Base-by-base conservation (phyloP, 129 eudicot species). In the Lactuca sativa region DNA sequence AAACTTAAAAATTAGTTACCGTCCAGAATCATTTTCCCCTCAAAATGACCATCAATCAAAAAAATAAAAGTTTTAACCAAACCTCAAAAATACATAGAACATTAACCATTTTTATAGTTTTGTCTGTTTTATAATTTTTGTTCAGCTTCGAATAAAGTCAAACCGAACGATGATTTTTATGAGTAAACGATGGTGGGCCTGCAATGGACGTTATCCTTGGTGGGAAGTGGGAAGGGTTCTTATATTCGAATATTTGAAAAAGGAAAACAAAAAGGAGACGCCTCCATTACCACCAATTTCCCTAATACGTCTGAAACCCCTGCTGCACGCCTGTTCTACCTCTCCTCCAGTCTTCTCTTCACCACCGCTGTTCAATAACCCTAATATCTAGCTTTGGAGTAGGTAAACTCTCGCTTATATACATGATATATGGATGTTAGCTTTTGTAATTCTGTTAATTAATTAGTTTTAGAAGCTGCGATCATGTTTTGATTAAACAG, bases 121-220 rank as follows among this genome's bases (percentile, higher is more conserved):
- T 21, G 21, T 21, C 21, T 21, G 21, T 21, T 38, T 38, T 9
- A 47, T 10, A 10, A n/a, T 11, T 11, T 12, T 47, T 47, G 52
- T 47, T 11, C 15, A 0, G 15, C 4, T 10, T 11, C 12, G 52
- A 47, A 43, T 9, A 4, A 47, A 47, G 52, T 47, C 52, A 11
- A 47, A 11, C n/a, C 52, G 9, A 11, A 9, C 52, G 52, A 47
- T 47, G 5, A 47, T 47, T 9, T 47, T 47, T 11, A 47, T 47
- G 52, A 43, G 2, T 0, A 6, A 36, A 36, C 6, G 5, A 21
- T 4, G 5, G 77, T 73, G 70, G 64, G 33, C 56, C 64, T 62
- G 77, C 68, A 66, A 75, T 59, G 73, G 74, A 75, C 80, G 80
- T 75, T 75, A 75, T 75, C 80, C 70, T 66, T 76, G 80, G 80